Conservation (phyloP, 176 grass and related monocot genomes). For the Aechmea fasciata region DNA sequence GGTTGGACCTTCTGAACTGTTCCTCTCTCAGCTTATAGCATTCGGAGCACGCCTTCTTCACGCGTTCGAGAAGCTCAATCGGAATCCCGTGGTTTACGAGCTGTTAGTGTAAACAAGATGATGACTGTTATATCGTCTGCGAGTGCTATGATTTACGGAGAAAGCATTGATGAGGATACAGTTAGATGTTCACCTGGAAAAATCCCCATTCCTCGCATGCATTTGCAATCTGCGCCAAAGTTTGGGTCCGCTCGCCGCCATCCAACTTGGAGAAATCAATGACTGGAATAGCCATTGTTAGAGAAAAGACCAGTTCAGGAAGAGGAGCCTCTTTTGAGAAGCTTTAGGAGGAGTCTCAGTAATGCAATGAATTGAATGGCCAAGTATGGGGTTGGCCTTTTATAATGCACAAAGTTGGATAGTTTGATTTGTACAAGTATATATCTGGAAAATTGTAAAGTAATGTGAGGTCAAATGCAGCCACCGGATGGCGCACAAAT, state of each 20-base stretch:
- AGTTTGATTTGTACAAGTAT: no score
- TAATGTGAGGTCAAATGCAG: no score
- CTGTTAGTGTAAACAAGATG: background rate
- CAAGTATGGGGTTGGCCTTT: no score
- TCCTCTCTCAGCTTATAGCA: constrained; percentile 39
- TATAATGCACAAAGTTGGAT: background rate
- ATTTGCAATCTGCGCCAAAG: constrained; percentile 26
- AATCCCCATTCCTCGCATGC: constrained; percentile 52
- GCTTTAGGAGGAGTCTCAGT: background rate
- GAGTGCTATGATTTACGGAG: background rate
- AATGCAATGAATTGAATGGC: no score
- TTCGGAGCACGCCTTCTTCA: constrained; percentile 46
- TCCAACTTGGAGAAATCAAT: constrained; percentile 56
- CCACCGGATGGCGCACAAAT: no score
- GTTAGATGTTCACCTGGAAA: constrained; percentile 20
- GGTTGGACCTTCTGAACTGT: constrained; percentile 30
- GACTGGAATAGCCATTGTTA: constrained; percentile 35
- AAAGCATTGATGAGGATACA: no score
- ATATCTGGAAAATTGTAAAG: no score
- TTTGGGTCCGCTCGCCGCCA: constrained; percentile 7
- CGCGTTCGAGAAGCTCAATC: constrained; percentile 32
- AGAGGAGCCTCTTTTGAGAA: background rate
- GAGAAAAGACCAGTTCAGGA: background rate
- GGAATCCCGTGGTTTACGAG: constrained; percentile 47
- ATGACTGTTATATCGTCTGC: background rate